phyloP scores from a whole-genome alignment of 345 rosid species.

The Zanthoxylum bungeanum region DNA sequence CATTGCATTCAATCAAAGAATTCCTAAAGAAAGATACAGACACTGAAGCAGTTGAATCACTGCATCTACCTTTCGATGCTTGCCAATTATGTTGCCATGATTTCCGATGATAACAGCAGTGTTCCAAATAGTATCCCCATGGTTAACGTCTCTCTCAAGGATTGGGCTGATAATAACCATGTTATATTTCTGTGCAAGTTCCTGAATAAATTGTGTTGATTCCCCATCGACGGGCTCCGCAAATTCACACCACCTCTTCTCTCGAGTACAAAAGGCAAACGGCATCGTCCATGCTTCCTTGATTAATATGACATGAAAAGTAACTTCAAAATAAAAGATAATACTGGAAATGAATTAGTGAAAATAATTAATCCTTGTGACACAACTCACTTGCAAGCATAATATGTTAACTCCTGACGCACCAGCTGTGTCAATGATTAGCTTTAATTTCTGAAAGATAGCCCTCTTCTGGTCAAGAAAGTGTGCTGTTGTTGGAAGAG shows the following conservation, averaged over 20 bases:
- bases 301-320: not conserved
- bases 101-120: constrained; percentile 89
- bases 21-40: not conserved
- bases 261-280: constrained; percentile 93
- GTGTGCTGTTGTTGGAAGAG: constrained; percentile 76
- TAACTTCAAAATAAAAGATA: not conserved
- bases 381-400: constrained; percentile 64
- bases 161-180: constrained; percentile 90
- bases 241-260: constrained; percentile 95
- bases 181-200: constrained; percentile 63
- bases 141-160: constrained; percentile 88
- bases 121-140: constrained; percentile 92
- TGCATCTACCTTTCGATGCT: constrained; percentile 76
- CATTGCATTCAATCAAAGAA: constrained; percentile 12
- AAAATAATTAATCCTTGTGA: not conserved
- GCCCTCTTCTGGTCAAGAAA: constrained; percentile 65
- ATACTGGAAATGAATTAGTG: not conserved
- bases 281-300: constrained; percentile 99
- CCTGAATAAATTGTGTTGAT: constrained; percentile 81
- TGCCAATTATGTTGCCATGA: constrained; percentile 84
- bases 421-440: constrained; percentile 83
- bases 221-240: constrained; percentile 91
- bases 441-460: constrained; percentile 62
- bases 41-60: not conserved
- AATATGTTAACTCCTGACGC: constrained; percentile 85